Percentiles rank a stretch among this genome's conserved stretches.
Conservation (phyloP, 139 green algal species). For the Auxenochlorella pyrenoidosa region DNA sequence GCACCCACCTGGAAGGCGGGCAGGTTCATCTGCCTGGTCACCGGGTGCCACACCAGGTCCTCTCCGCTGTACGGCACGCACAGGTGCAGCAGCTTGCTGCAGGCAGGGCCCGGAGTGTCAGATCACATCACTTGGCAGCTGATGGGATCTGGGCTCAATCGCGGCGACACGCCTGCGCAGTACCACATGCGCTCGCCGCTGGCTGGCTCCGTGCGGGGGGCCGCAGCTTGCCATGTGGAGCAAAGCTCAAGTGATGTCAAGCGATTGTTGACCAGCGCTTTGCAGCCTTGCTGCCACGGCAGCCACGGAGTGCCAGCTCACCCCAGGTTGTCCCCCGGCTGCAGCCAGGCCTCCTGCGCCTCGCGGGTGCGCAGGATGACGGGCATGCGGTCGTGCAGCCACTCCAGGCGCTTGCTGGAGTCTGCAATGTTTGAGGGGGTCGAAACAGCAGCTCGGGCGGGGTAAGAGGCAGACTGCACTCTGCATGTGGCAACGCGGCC, state of each 20-base stretch:
- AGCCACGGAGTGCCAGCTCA: too few species aligned
- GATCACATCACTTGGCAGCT: neutral
- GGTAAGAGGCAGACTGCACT: too few species aligned
- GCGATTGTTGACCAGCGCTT: too few species aligned
- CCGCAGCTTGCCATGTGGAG: too few species aligned
- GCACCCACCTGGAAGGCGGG: conserved; percentile 9
- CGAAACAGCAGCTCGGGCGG: neutral
- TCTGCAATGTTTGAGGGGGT: conserved; percentile 25
- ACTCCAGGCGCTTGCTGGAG: conserved; percentile 57
- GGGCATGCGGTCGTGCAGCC: conserved; percentile 90
- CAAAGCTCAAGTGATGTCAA: too few species aligned
- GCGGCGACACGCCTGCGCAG: too few species aligned
- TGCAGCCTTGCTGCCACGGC: too few species aligned
- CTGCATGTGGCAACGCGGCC: too few species aligned
- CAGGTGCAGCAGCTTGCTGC: conserved; percentile 42
- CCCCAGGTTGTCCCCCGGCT: conserved; percentile 18
- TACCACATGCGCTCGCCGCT: too few species aligned
- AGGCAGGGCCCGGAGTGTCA: neutral
- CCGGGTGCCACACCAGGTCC: conserved; percentile 76
- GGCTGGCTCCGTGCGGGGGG: too few species aligned
- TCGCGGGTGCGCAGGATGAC: conserved; percentile 66
- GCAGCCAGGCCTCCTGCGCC: conserved; percentile 57
- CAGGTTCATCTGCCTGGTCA: conserved; percentile 49
- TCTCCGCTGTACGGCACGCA: conserved; percentile 64
- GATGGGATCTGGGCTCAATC: too few species aligned